Evolutionary conservation across 2,329 filamentous ascomycete species (phyloP).

Genomic region (Dichotomopilus funicola): DNA sequence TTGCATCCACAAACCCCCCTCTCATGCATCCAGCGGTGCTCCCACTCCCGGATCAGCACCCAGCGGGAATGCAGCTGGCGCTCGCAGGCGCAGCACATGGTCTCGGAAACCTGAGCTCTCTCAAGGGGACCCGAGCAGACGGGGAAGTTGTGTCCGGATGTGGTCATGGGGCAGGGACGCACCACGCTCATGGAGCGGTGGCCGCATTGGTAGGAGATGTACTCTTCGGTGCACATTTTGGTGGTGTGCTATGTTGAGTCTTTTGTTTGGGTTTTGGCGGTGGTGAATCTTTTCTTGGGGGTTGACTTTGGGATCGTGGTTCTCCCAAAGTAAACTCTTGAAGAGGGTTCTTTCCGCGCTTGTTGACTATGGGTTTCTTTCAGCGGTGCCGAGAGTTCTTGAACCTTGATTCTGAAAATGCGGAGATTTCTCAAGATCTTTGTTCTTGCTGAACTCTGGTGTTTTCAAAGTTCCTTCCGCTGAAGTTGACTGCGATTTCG

Average conservation of each 20-base stretch:
- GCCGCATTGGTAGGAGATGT: conserved; percentile 41
- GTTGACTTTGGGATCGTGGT: too few species aligned
- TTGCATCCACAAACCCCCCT: conserved; percentile 37
- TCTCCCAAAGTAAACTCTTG: too few species aligned
- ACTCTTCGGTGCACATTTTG: conserved; percentile 43
- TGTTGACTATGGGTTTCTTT: too few species aligned
- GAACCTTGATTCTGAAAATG: too few species aligned
- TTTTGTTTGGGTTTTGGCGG: background rate
- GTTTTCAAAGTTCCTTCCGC: too few species aligned
- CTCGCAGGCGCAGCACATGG: conserved; percentile 35
- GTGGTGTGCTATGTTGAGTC: background rate
- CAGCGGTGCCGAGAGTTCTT: too few species aligned
- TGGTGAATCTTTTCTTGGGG: background rate
- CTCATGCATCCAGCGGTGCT: conserved; percentile 41
- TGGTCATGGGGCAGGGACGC: conserved; percentile 39
- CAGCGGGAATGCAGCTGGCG: conserved; percentile 35
- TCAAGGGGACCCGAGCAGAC: conserved; percentile 28
- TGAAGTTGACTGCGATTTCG: too few species aligned
- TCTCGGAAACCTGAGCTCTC: conserved; percentile 28
- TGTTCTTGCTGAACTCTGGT: too few species aligned
- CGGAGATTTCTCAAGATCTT: too few species aligned
- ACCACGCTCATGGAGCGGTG: conserved; percentile 37
- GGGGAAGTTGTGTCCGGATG: conserved; percentile 31
- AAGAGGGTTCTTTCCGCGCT: too few species aligned
- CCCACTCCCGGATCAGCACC: conserved; percentile 35